Evolutionary conservation across 176 grass and related monocot genomes (phyloP).

Genomic region (Triticum monococcum): DNA sequence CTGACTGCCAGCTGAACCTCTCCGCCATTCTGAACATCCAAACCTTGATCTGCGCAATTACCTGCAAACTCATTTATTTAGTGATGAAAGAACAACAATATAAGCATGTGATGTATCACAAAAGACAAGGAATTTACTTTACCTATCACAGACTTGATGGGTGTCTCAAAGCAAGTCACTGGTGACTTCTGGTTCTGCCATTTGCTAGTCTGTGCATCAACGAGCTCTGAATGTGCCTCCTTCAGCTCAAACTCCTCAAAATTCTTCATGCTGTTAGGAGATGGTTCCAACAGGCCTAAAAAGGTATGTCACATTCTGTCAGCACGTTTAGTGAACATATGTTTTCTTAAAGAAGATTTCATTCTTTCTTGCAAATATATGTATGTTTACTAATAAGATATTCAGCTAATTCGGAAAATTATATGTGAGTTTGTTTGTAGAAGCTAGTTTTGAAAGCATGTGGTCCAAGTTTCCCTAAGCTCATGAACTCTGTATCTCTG

Average conservation of each 20-base stretch:
- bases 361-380: background rate
- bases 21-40: background rate
- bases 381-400: background rate
- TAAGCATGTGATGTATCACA: background rate
- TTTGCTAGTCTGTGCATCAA: background rate
- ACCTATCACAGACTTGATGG: slow-evolving; percentile 40
- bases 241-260: background rate
- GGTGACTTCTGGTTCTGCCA: slow-evolving; percentile 46
- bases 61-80: slow-evolving; percentile 18
- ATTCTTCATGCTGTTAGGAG: background rate
- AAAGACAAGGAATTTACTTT: background rate
- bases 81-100: background rate
- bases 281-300: background rate
- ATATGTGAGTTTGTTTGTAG: background rate
- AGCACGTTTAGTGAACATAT: background rate
- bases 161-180: slow-evolving; percentile 31
- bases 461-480: background rate
- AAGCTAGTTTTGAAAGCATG: background rate
- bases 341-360: background rate
- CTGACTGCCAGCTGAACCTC: background rate
- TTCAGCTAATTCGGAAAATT: background rate
- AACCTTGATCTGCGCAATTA: slow-evolving; percentile 8
- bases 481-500: background rate
- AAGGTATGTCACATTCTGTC: background rate
- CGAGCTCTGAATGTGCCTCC: background rate